Evolutionary conservation across 2,329 filamentous ascomycete genomes (phyloP).

Genomic region (Alternaria solani): DNA sequence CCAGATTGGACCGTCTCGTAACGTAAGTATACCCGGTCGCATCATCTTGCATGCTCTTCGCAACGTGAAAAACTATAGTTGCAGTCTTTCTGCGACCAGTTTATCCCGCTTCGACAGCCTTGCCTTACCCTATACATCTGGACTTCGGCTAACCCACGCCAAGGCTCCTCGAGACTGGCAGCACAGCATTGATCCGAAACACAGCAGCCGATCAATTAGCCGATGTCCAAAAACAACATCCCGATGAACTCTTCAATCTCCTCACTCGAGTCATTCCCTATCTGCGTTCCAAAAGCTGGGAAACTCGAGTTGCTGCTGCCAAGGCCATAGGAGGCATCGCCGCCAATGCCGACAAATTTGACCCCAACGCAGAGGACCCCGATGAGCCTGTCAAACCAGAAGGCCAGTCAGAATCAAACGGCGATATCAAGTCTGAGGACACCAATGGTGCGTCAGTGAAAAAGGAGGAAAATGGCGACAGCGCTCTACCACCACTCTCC

Average conservation of each 20-base stretch:
- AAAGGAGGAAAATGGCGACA: slow-evolving; percentile 62
- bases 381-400: slow-evolving; percentile 70
- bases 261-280: slow-evolving; percentile 95
- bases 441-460: slow-evolving; percentile 51
- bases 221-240: slow-evolving; percentile 97
- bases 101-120: not conserved
- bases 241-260: slow-evolving; percentile 96
- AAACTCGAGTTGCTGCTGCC: slow-evolving; percentile 90
- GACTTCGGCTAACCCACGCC: slow-evolving; percentile 36
- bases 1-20: slow-evolving; percentile 51
- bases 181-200: slow-evolving; percentile 93
- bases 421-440: slow-evolving; percentile 67
- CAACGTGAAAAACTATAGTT: not conserved
- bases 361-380: slow-evolving; percentile 75
- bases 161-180: slow-evolving; percentile 95
- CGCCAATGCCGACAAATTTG: slow-evolving; percentile 84
- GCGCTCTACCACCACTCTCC: slow-evolving; percentile 53
- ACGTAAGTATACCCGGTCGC: slow-evolving; percentile 42
- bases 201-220: slow-evolving; percentile 96
- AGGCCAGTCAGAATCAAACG: slow-evolving; percentile 50
- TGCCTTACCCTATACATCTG: slow-evolving; percentile 1
- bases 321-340: slow-evolving; percentile 95
- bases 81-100: not conserved
- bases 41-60: slow-evolving; percentile 2
- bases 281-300: slow-evolving; percentile 93